phyloP scores from a whole-genome alignment of 2,329 filamentous ascomycete genomes.

The Pseudogymnoascus sp. region DNA sequence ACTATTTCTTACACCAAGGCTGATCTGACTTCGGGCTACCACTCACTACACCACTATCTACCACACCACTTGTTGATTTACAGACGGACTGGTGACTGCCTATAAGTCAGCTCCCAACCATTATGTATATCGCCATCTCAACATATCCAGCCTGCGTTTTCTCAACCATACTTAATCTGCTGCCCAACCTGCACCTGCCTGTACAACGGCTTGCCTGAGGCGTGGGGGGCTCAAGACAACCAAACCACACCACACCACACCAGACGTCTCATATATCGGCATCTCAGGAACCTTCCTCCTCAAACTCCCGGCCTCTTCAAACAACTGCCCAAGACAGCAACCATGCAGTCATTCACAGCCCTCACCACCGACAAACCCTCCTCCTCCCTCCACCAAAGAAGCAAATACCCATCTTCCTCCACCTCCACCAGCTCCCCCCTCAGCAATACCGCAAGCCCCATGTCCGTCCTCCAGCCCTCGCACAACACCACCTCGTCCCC shows the following conservation, averaged over 20 bases:
- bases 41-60: neutral
- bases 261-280: neutral
- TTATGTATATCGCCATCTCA: neutral
- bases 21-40: neutral
- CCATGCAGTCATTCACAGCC: neutral
- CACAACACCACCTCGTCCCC: neutral
- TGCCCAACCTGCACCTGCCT: conserved; percentile 3
- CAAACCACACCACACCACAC: neutral
- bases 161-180: neutral
- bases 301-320: neutral
- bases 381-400: neutral
- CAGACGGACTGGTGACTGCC: neutral
- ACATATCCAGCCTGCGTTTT: neutral
- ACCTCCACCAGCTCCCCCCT: neutral
- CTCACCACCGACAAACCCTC: neutral
- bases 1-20: neutral
- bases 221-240: neutral
- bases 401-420: neutral
- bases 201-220: conserved; percentile 1
- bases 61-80: neutral
- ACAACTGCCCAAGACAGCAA: neutral
- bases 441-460: neutral
- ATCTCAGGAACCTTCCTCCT: neutral
- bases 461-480: neutral
- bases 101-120: neutral